A percentile compares a stretch with the other conserved stretches of the same genome.
Conservation (phyloP, 2,329 filamentous ascomycete species). For the Microascus cirrosus region DNA sequence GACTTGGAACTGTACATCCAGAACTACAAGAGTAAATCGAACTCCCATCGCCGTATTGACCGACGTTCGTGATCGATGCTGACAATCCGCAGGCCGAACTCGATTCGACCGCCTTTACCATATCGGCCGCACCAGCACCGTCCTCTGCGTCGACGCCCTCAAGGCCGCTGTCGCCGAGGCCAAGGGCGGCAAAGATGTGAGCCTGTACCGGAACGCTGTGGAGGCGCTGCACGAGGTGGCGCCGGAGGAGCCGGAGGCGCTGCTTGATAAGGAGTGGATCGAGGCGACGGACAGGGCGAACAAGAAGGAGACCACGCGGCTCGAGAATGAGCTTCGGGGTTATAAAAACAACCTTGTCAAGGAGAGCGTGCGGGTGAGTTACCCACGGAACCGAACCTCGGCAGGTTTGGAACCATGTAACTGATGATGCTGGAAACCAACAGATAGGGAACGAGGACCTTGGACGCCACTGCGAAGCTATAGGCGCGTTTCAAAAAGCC, state of each 20-base stretch:
- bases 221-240: constrained; percentile 51
- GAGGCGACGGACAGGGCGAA: constrained; percentile 55
- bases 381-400: too few species aligned
- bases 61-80: not conserved
- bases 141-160: constrained; percentile 69
- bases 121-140: constrained; percentile 68
- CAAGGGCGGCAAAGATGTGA: constrained; percentile 63
- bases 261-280: constrained; percentile 65
- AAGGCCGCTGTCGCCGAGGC: constrained; percentile 67
- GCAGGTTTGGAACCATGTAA: not conserved
- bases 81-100: constrained; percentile 52
- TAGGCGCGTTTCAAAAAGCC: constrained; percentile 62
- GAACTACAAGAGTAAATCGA: constrained; percentile 68
- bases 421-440: not conserved
- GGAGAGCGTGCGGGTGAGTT: constrained; percentile 75
- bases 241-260: constrained; percentile 57
- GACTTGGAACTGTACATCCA: constrained; percentile 85
- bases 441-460: constrained; percentile 94
- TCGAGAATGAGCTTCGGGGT: constrained; percentile 76
- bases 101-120: constrained; percentile 70
- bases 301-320: constrained; percentile 56
- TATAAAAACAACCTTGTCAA: constrained; percentile 98
- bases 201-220: constrained; percentile 58
- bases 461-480: constrained; percentile 69
- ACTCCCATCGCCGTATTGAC: not conserved